Evolutionary conservation across 805 yeast genomes (phyloP), one percentile per base, ranked within the genome.

Genomic region (Priceomyces castillae): DNA sequence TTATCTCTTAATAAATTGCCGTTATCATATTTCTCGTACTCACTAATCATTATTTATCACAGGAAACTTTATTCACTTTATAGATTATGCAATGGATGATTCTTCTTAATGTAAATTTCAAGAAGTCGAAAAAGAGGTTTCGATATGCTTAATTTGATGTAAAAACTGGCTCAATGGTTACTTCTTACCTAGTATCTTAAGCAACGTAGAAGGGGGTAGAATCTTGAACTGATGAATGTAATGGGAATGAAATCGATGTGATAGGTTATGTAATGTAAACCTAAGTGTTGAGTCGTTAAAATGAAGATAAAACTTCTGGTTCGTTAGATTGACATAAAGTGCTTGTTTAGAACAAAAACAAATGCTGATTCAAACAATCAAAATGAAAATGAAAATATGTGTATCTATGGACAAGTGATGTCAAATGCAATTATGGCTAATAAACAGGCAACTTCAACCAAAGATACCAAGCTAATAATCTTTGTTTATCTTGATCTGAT

Each of bases 1-100:
- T 86, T 71, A 42, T 72, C 72, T 46, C 81, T 76, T 44, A 88
- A 69, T 36, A 85, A 70, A 15, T 52, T 56, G 16, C 76, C 76
- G 17, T 54, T 52, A 46, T 64, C 69, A 50, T 71, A 71, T 28
- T 47, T 50, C 37, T 68, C 65, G 54, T 70, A 71, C 37, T 62
- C 71, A 26, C 68, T 71, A 74, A 71, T 70, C 46, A 34, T 39
- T 9, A 26, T 28, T 28, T 10, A n/a, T 5, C n/a, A n/a, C 31
- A 28, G 15, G 25, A 17, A 22, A 22, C 25, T 22, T 9, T n/a
- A n/a, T 22, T 22, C 6, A 22, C 9, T 7, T 9, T 22, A 9
- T 22, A 9, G 25, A 22, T 22, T 22, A 22, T 22, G 25, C 25
- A 22, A 22, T 22, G 25, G 9, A 22, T 22, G 25, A 22, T 22